A percentile compares a stretch with the other conserved stretches of the same genome.
These are phyloP conservation scores for Mortierella alpina DNA, from an alignment of 192 early-diverging fungal genomes.

Conservation along the genomic window DNA sequence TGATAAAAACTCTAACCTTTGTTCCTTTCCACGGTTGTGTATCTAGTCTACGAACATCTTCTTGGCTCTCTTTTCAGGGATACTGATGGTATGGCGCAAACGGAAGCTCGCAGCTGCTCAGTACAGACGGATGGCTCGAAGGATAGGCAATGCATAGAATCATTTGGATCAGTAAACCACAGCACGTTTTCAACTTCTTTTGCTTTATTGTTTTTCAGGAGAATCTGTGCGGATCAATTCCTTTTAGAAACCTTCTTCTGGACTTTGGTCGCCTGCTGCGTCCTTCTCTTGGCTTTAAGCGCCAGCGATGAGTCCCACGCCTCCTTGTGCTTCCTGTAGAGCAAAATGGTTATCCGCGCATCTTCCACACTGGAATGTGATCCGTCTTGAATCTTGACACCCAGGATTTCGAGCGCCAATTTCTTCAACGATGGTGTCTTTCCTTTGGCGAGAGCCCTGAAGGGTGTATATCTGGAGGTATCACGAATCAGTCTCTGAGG, in stretches of 20 bases:
- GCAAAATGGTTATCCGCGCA: slow-evolving; percentile 88
- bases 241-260: slow-evolving; percentile 20
- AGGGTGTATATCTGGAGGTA: slow-evolving; percentile 82
- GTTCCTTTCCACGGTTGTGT: neutral
- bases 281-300: slow-evolving; percentile 36
- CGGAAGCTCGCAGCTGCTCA: slow-evolving; percentile 50
- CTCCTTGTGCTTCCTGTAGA: slow-evolving; percentile 85
- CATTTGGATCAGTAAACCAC: neutral
- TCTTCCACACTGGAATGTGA: slow-evolving; percentile 93
- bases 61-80: slow-evolving; percentile 36
- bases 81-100: slow-evolving; percentile 39
- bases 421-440: slow-evolving; percentile 77
- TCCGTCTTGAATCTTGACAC: slow-evolving; percentile 87
- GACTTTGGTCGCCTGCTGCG: slow-evolving; percentile 24
- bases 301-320: slow-evolving; percentile 82
- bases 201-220: neutral
- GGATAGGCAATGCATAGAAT: slow-evolving; percentile 46
- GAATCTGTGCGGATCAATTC: neutral
- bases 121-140: slow-evolving; percentile 47
- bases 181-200: neutral
- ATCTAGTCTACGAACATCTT: slow-evolving; percentile 37
- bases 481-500: slow-evolving; percentile 84
- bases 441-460: slow-evolving; percentile 73
- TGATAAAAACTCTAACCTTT: neutral
- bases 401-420: slow-evolving; percentile 79